Conservation (phyloP, 345 rosid genomes). For the Anastatica hierochuntica region DNA sequence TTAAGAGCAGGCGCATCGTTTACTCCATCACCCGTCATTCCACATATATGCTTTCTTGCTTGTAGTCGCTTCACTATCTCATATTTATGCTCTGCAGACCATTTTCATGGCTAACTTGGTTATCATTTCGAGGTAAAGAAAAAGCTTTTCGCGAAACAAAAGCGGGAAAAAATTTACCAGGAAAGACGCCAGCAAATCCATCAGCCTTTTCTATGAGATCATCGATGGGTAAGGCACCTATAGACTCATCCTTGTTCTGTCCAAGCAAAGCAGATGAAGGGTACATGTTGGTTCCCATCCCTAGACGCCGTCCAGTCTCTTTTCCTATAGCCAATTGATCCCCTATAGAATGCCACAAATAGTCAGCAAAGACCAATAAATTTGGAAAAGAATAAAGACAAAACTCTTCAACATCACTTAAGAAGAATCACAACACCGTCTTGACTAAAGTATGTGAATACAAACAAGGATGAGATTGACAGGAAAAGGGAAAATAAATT, state of each 20-base stretch:
- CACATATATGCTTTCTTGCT: conserved; percentile 96
- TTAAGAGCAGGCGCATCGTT: conserved; percentile 99
- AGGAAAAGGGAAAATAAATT: no score
- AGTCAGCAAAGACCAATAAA: no score
- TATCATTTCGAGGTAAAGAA: no score
- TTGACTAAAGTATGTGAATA: no score
- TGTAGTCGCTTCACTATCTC: conserved; percentile 94
- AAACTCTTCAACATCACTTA: conserved; percentile 5
- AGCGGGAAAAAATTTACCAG: no score
- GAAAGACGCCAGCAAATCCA: conserved; percentile 99
- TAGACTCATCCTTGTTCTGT: conserved; percentile 89
- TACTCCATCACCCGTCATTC: conserved; percentile 99
- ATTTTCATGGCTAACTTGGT: no score
- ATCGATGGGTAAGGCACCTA: conserved; percentile 81
- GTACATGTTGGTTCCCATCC: conserved; percentile 99
- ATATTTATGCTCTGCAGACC: conserved; percentile 77
- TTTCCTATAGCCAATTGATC: conserved; percentile 97
- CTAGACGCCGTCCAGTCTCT: conserved; percentile 96
- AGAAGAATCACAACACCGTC: no score
- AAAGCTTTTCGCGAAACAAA: no score
- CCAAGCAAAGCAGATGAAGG: conserved; percentile 94
- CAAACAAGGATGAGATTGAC: no score
- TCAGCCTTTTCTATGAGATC: conserved; percentile 97
- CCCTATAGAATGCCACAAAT: conserved; percentile 44
- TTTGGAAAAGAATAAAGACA: no score